Base-by-base conservation (phyloP, 2,329 filamentous ascomycete genomes). In the Epichloe sibirici region DNA sequence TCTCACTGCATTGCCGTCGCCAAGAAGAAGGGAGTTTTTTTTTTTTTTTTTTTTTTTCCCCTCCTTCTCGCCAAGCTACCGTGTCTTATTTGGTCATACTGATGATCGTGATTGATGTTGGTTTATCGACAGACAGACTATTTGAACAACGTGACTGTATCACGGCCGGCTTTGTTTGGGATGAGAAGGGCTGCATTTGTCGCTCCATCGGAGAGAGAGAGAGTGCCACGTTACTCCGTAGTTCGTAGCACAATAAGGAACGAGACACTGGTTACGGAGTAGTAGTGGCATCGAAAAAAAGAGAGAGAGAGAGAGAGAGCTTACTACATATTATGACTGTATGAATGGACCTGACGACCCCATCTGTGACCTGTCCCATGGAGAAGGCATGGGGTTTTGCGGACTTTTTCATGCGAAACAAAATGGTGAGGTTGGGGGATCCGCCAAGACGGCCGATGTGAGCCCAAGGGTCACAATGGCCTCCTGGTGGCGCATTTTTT, bases 361-460 rank as follows among this genome's bases (percentile, higher is more conserved):
- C 34, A 40, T 49, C 47, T 28, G 17, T 21, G 17, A 21, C 17
- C 17, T 21, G 47, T 45, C 43, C 21, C 43, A 34, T 13, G 17
- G 37, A 35, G 28, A 40, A 38, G 34, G 6, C 28, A 50, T 37
- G 48, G 43, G 43, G 45, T 51, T 39, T 28, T 31, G 43, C 42
- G 35, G 39, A 25, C 17, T 40, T 17, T 40, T 17, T 17, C 11
- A 3, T 51, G 43, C 38, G 45, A 45, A 52, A 48, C 51, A 48
- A 48, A 35, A 37, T 52, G 28, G 17, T 28, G 38, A 35, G 25
- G 44, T 39, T 47, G 25, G 13, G 13, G 37, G 35, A 45, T 51
- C 50, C 45, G 51, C 51, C 51, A 52, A 47, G 51, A 38, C 28
- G 48, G n/a, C 48, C 48, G 39, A 50, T 50, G 39, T 25, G 48